These are phyloP conservation scores for Linnemannia schmuckeri DNA, from an alignment of 192 early-diverging fungal species.

Conservation along the genomic window DNA sequence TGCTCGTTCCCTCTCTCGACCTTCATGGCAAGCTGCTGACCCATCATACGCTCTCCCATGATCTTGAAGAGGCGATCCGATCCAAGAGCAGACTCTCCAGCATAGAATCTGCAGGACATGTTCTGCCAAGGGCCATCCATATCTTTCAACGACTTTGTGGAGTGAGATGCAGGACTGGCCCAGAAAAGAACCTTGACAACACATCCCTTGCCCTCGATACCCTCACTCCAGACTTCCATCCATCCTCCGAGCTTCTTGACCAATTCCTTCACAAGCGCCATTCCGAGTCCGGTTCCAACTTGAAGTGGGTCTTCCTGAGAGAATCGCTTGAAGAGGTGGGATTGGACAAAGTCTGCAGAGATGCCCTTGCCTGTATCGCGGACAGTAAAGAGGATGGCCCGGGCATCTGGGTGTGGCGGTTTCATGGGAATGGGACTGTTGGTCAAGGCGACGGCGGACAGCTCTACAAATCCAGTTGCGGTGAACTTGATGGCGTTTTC, in stretches of 20 bases:
- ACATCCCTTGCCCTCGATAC: slow-evolving; percentile 54
- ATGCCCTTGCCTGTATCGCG: slow-evolving; percentile 67
- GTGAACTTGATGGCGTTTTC: slow-evolving; percentile 70
- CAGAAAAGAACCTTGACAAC: slow-evolving; percentile 52
- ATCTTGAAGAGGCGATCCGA: slow-evolving; percentile 45
- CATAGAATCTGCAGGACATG: slow-evolving; percentile 38
- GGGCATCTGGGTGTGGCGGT: slow-evolving; percentile 31
- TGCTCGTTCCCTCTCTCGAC: slow-evolving; percentile 38
- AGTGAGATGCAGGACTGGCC: slow-evolving; percentile 27
- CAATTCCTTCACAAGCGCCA: slow-evolving; percentile 60
- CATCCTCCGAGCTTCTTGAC: slow-evolving; percentile 61
- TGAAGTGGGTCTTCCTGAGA: slow-evolving; percentile 67
- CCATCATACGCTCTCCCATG: slow-evolving; percentile 49
- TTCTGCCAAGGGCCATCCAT: slow-evolving; percentile 33
- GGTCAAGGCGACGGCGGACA: slow-evolving; percentile 44
- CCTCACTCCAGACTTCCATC: slow-evolving; percentile 61
- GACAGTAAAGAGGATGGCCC: slow-evolving; percentile 60
- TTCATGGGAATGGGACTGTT: slow-evolving; percentile 24
- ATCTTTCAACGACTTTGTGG: slow-evolving; percentile 32
- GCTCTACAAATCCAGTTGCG: slow-evolving; percentile 60
- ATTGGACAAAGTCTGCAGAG: slow-evolving; percentile 58
- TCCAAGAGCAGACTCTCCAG: slow-evolving; percentile 33
- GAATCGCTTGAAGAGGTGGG: slow-evolving; percentile 62
- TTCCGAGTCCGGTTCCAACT: slow-evolving; percentile 65
- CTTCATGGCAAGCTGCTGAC: slow-evolving; percentile 46